Percentiles rank a stretch among this genome's conserved stretches.
Evolutionary conservation across 495 filamentous ascomycete genomes (phyloP).

Genomic region (Aspergillus mulundensis): DNA sequence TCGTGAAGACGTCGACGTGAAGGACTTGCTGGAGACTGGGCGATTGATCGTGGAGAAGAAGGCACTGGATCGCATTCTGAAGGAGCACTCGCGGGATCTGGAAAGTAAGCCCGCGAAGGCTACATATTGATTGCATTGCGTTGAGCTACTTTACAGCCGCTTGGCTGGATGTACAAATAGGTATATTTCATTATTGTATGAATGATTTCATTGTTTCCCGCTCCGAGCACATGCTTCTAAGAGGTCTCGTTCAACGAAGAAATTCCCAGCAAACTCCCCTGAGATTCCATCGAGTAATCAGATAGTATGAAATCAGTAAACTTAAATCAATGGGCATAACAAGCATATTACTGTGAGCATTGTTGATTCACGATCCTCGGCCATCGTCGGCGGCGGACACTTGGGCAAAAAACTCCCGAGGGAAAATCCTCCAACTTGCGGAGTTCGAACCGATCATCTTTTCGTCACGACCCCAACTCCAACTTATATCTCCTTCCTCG

Average conservation of each 20-base stretch:
- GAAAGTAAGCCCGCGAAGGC: slow-evolving; percentile 30
- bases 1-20: slow-evolving; percentile 80
- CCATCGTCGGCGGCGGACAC: slow-evolving; percentile 1
- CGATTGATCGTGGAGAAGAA: slow-evolving; percentile 80
- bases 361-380: no score
- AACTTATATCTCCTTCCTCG: slow-evolving; percentile 13
- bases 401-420: slow-evolving; percentile 15
- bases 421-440: slow-evolving; percentile 15
- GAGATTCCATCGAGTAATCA: neutral
- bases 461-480: slow-evolving; percentile 11
- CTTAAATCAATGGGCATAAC: neutral
- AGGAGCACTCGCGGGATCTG: slow-evolving; percentile 73
- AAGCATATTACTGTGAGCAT: no score
- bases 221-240: neutral
- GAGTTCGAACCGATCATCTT: slow-evolving; percentile 21
- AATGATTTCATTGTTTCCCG: slow-evolving; percentile 1
- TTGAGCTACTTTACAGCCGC: slow-evolving; percentile 6
- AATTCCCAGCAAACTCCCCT: neutral
- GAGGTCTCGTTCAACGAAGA: neutral
- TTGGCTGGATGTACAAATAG: slow-evolving; percentile 15
- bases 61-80: slow-evolving; percentile 72
- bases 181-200: slow-evolving; percentile 12
- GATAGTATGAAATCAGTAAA: neutral
- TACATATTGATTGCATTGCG: slow-evolving; percentile 25
- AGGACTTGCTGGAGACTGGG: slow-evolving; percentile 81